Evolutionary conservation across 129 eudicot species (phyloP).

Genomic region (Chrysanthemum seticuspe): DNA sequence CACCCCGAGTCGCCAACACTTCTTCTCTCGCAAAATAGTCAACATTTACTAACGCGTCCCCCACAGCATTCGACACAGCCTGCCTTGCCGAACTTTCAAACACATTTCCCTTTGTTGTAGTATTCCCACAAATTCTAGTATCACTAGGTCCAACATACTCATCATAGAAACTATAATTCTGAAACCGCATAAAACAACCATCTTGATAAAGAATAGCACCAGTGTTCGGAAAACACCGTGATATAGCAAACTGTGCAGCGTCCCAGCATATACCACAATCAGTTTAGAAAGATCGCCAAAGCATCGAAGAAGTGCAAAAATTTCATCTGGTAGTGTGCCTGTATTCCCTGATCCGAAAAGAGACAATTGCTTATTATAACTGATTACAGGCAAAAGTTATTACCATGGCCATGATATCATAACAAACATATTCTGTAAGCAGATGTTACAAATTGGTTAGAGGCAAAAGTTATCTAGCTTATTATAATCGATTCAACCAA

Average conservation of each 20-base stretch:
- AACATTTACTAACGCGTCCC: slow-evolving; percentile 32
- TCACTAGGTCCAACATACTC: slow-evolving; percentile 54
- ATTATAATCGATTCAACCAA: too few species aligned
- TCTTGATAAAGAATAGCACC: slow-evolving; percentile 67
- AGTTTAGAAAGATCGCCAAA: slow-evolving; percentile 63
- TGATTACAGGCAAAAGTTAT: too few species aligned
- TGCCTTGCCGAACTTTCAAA: slow-evolving; percentile 42
- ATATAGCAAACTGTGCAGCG: slow-evolving; percentile 56
- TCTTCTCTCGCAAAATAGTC: slow-evolving; percentile 45
- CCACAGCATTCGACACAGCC: slow-evolving; percentile 51
- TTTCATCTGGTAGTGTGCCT: slow-evolving; percentile 48
- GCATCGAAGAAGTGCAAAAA: slow-evolving; percentile 62
- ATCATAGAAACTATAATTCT: slow-evolving; percentile 54
- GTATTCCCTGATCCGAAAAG: slow-evolving; percentile 51
- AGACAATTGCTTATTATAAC: slow-evolving; percentile 34
- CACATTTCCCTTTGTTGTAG: slow-evolving; percentile 32
- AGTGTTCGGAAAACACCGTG: slow-evolving; percentile 66
- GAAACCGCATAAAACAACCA: slow-evolving; percentile 74
- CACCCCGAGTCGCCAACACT: slow-evolving; percentile 25
- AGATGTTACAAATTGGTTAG: too few species aligned
- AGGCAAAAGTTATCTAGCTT: too few species aligned
- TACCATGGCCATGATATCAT: too few species aligned
- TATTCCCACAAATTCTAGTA: slow-evolving; percentile 52
- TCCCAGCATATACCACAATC: slow-evolving; percentile 76
- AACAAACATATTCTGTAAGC: too few species aligned